These are phyloP conservation scores for Aspergillus leporis DNA, from an alignment of 495 filamentous ascomycete species.

Conservation along the genomic window DNA sequence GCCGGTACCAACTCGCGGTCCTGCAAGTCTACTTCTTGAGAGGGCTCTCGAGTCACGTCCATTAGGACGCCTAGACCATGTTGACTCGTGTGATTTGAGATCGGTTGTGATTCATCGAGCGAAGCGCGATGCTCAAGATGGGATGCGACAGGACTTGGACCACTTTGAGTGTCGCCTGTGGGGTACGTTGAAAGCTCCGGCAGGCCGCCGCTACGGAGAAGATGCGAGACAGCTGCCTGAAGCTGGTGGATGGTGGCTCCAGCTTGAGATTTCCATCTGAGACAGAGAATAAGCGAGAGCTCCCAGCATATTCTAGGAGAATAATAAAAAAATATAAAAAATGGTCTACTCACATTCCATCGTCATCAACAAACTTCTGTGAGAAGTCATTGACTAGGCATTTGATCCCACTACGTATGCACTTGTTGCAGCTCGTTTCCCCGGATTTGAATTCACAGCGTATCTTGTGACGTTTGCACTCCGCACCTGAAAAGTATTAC, in stretches of 20 bases:
- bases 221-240: constrained; percentile 45
- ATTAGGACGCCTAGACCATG: constrained; percentile 36
- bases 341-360: constrained; percentile 37
- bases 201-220: constrained; percentile 41
- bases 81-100: constrained; percentile 26
- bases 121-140: constrained; percentile 29
- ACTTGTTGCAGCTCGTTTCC: constrained; percentile 46
- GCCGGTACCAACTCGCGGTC: constrained; percentile 51
- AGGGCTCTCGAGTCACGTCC: constrained; percentile 52
- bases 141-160: constrained; percentile 35
- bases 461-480: constrained; percentile 52
- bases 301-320: not conserved
- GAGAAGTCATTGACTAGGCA: constrained; percentile 52
- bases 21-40: constrained; percentile 51
- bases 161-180: constrained; percentile 31
- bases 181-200: constrained; percentile 43
- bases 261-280: constrained; percentile 49
- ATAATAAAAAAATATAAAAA: not conserved
- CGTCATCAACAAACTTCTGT: constrained; percentile 51
- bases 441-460: constrained; percentile 47
- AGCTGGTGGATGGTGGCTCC: constrained; percentile 42
- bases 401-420: constrained; percentile 47
- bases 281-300: constrained; percentile 12
- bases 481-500: constrained; percentile 33
- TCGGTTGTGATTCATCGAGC: constrained; percentile 27